A percentile compares a stretch with the other conserved stretches of the same genome.
phyloP scores from a whole-genome alignment of 1,139 yeast species.

The Blastobotrys arbuscula region DNA sequence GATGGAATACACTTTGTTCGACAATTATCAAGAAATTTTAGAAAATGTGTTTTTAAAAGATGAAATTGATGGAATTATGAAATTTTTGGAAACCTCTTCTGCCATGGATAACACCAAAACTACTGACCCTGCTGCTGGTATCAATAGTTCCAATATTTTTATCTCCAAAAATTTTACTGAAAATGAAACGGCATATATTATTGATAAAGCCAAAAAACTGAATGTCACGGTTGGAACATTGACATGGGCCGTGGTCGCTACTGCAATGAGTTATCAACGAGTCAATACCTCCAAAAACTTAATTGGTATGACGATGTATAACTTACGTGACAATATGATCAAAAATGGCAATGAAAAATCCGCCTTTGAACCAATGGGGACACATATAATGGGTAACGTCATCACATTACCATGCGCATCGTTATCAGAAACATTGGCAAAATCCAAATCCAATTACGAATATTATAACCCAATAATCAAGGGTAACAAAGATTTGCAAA shows the following conservation, averaged over 20 bases:
- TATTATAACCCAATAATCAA: background rate
- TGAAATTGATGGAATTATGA: too few relatives aligned
- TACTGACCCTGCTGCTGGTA: background rate
- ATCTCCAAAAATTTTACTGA: background rate
- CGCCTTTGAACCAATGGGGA: background rate
- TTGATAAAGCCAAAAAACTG: background rate
- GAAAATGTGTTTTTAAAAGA: background rate
- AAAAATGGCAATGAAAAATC: background rate
- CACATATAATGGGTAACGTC: background rate
- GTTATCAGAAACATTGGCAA: background rate
- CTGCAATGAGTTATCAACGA: background rate
- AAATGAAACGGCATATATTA: background rate
- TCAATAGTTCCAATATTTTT: background rate
- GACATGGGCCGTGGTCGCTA: background rate
- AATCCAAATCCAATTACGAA: background rate
- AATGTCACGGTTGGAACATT: background rate
- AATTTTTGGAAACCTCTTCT: too few relatives aligned
- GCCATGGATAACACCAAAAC: too few relatives aligned
- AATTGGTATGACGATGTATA: background rate
- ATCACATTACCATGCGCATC: background rate
- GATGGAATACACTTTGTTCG: background rate
- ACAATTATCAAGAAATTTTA: background rate
- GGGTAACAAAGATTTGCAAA: background rate
- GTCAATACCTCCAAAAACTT: background rate
- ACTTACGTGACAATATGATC: background rate